These are phyloP conservation scores for Aurantiochytrium sp. DNA, from an alignment of 108 stramenopile species.

Conservation along the genomic window DNA sequence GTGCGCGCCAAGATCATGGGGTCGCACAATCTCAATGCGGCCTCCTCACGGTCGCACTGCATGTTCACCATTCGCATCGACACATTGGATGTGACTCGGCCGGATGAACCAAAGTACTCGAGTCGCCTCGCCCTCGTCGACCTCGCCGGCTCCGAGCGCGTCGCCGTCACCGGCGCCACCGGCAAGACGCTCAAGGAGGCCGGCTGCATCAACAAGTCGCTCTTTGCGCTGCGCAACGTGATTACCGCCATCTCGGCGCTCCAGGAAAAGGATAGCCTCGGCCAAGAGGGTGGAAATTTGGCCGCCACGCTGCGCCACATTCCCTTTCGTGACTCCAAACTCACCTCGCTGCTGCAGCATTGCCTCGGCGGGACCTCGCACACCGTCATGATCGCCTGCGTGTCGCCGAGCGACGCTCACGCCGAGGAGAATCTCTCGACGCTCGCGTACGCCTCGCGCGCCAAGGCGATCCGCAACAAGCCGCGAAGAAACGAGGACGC, in stretches of 20 bases:
- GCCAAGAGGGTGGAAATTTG: too few relatives aligned
- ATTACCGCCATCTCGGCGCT: neutral
- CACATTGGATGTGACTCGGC: slow-evolving; percentile 53
- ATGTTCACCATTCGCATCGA: slow-evolving; percentile 59
- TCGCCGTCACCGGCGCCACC: neutral
- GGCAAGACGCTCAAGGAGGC: slow-evolving; percentile 30
- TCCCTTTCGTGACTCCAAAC: slow-evolving; percentile 56
- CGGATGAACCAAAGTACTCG: neutral
- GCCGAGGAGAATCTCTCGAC: slow-evolving; percentile 51
- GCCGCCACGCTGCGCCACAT: neutral
- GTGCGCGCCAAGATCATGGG: slow-evolving; percentile 53
- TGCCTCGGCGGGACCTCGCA: slow-evolving; percentile 48
- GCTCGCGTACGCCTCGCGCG: slow-evolving; percentile 51
- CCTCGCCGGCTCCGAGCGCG: slow-evolving; percentile 34
- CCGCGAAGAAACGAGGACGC: slow-evolving; percentile 30
- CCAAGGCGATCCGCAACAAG: slow-evolving; percentile 43
- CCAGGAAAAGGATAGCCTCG: neutral
- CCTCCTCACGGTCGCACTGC: slow-evolving; percentile 57
- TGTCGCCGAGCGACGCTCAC: slow-evolving; percentile 44
- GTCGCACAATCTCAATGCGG: slow-evolving; percentile 63
- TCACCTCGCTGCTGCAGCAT: slow-evolving; percentile 53
- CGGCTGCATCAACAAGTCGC: slow-evolving; percentile 5
- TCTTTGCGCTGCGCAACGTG: neutral
- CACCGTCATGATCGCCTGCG: slow-evolving; percentile 56
- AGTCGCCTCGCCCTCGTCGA: slow-evolving; percentile 3